Evolutionary conservation across 345 rosid species (phyloP).

Genomic region (Bruguiera sexangula): DNA sequence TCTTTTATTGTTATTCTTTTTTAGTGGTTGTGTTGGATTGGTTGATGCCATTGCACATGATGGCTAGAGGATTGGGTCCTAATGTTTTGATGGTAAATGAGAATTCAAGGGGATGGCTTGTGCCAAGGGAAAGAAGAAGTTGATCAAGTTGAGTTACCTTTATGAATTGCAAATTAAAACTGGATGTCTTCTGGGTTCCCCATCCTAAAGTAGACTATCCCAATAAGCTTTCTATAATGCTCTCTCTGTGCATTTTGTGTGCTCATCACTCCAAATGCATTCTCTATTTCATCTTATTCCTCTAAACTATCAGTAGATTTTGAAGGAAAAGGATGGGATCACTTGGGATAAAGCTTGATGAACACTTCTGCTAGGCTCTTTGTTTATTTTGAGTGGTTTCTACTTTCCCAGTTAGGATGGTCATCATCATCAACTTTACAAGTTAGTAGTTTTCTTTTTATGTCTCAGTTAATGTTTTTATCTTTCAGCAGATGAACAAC

Average conservation of each 20-base stretch:
- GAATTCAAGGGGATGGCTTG: no score
- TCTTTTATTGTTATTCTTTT: not conserved
- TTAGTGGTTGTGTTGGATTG: not conserved
- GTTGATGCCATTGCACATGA: not conserved
- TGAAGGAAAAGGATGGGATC: not conserved
- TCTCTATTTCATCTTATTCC: not conserved
- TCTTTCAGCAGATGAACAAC: conserved; percentile 53
- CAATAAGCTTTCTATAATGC: not conserved
- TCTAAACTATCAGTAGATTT: not conserved
- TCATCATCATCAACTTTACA: not conserved
- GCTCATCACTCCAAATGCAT: not conserved
- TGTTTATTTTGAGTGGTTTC: not conserved
- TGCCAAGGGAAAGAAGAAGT: no score
- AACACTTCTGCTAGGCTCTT: not conserved
- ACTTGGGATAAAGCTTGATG: not conserved
- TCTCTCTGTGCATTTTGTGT: not conserved
- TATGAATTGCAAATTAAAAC: no score
- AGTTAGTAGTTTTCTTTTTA: not conserved
- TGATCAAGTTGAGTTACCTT: no score
- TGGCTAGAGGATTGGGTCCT: not conserved
- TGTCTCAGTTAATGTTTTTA: conserved; percentile 5
- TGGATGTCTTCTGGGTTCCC: not conserved
- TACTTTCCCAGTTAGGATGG: not conserved
- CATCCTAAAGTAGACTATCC: not conserved
- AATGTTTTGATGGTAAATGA: no score